phyloP scores from a whole-genome alignment of 106 monocot genomes.

The Dactylorhiza incarnata region DNA sequence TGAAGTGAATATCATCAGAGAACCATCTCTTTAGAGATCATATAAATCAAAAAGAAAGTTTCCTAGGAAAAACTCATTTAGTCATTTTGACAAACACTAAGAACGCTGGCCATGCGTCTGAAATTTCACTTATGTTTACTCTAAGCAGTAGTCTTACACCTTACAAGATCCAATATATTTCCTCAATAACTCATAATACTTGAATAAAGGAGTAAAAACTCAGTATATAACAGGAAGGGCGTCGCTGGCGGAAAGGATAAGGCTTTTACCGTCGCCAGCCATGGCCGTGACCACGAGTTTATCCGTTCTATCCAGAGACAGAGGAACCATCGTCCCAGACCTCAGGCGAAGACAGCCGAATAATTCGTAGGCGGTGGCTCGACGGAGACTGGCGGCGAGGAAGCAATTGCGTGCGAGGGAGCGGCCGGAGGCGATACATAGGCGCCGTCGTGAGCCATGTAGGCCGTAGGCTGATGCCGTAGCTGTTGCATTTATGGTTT shows the following conservation, averaged over 20 bases:
- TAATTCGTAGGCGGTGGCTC: neutral
- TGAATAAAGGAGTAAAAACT: neutral
- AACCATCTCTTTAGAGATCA: too few species aligned
- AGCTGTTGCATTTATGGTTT: constrained; percentile 6
- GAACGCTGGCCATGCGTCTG: too few species aligned
- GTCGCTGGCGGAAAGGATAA: neutral
- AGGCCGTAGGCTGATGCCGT: neutral
- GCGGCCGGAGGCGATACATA: neutral
- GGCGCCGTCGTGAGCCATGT: neutral
- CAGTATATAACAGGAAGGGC: neutral
- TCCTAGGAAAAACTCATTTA: too few species aligned
- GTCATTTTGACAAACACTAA: too few species aligned
- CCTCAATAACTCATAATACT: neutral
- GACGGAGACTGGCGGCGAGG: neutral
- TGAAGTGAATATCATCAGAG: too few species aligned
- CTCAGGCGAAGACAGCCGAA: neutral
- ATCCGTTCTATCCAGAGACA: neutral
- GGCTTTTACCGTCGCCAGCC: neutral
- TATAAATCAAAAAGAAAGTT: too few species aligned
- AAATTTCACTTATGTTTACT: too few species aligned
- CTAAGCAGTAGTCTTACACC: too few species aligned
- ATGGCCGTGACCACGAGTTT: neutral
- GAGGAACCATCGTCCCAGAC: neutral
- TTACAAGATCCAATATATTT: neutral
- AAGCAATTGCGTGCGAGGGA: neutral